phyloP scores from a whole-genome alignment of 352 stramenopile species.

The Blastocystis sp. region DNA sequence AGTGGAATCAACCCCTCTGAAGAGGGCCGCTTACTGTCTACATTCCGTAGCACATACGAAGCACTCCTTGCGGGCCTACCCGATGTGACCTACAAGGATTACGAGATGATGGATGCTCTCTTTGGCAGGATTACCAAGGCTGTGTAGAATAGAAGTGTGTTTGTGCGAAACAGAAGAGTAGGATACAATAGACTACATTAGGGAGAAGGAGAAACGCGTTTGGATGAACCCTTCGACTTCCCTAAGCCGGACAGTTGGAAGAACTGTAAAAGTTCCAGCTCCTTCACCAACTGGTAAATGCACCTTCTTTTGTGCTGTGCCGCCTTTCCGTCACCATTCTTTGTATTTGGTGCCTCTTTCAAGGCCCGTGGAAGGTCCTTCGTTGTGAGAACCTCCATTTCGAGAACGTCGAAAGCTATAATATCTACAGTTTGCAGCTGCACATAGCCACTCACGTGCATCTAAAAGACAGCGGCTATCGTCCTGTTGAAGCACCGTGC shows the following conservation, averaged over 20 bases:
- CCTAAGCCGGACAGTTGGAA: not conserved
- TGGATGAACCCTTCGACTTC: not conserved
- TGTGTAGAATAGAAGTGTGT: no score
- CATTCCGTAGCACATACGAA: no score
- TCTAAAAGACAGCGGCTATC: not conserved
- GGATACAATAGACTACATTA: no score
- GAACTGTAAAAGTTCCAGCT: not conserved
- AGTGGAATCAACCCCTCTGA: no score
- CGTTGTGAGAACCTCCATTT: not conserved
- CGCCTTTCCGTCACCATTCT: not conserved
- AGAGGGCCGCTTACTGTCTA: no score
- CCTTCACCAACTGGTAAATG: not conserved
- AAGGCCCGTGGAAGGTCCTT: not conserved
- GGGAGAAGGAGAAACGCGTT: no score
- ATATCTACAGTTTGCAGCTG: not conserved
- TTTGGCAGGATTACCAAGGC: no score
- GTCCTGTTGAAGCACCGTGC: not conserved
- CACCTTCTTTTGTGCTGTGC: not conserved
- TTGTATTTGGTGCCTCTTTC: not conserved
- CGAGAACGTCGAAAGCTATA: not conserved
- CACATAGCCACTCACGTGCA: not conserved
- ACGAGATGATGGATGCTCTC: no score
- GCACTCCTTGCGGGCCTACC: no score
- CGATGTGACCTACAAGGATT: no score
- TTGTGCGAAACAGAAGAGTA: no score